Evolutionary conservation across 768 basidiomycete species (phyloP).

Genomic region (Trametes maxima): DNA sequence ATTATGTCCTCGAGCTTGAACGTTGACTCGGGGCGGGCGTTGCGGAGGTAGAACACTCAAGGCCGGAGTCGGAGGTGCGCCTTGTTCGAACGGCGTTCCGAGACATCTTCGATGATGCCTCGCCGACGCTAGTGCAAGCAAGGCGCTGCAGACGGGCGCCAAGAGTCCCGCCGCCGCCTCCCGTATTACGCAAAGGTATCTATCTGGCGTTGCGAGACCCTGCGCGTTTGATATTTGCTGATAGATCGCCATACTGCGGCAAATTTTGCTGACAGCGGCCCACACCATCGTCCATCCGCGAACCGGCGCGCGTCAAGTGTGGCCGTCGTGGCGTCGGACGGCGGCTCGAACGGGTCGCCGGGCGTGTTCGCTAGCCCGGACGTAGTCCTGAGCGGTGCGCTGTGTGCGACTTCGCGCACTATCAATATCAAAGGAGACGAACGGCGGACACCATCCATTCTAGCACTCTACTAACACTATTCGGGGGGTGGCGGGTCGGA

Average conservation of each 20-base stretch:
- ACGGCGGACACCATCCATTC: not conserved
- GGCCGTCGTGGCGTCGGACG: not conserved
- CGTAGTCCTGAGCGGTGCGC: too few species aligned
- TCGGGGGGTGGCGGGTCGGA: not conserved
- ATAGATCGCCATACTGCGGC: not conserved
- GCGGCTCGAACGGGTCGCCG: not conserved
- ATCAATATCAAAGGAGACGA: not conserved
- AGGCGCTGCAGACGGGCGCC: not conserved
- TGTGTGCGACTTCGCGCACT: too few species aligned
- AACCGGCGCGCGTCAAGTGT: not conserved
- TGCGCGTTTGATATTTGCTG: slow-evolving; percentile 1
- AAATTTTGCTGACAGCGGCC: too few species aligned
- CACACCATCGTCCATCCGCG: too few species aligned
- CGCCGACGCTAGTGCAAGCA: not conserved
- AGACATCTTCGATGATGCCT: not conserved
- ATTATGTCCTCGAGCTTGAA: not conserved
- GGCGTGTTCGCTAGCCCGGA: too few species aligned
- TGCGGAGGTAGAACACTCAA: slow-evolving; percentile 9
- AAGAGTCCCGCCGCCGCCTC: not conserved
- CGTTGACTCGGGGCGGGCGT: not conserved
- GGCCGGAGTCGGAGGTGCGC: not conserved
- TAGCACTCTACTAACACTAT: not conserved
- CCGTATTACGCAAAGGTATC: not conserved
- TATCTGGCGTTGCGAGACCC: not conserved
- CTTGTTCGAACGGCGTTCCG: not conserved